A percentile compares a stretch with the other conserved stretches of the same genome.
Conservation (phyloP, 75 land plant genomes). For the Larix kaempferi region DNA sequence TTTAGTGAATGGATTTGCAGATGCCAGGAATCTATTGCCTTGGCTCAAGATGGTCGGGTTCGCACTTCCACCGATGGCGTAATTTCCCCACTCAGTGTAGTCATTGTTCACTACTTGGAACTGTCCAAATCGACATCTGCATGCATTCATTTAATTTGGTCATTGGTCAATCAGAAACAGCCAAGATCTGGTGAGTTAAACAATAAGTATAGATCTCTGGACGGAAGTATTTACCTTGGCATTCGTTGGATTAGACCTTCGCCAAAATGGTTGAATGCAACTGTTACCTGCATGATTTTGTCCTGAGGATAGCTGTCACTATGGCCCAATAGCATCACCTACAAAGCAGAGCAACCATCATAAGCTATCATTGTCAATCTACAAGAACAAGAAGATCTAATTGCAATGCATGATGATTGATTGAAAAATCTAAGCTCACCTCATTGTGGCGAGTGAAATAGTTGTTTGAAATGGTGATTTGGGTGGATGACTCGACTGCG, state of each 20-base stretch:
- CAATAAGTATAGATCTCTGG: too few relatives aligned
- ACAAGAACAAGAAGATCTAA: too few relatives aligned
- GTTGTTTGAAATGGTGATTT: constrained; percentile 67
- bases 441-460: constrained; percentile 59
- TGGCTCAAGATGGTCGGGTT: constrained; percentile 42
- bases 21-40: constrained; percentile 38
- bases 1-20: constrained; percentile 9
- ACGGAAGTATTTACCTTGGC: constrained; percentile 50
- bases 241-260: constrained; percentile 52
- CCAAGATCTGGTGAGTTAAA: not conserved
- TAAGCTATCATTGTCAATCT: too few relatives aligned
- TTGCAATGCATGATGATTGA: too few relatives aligned
- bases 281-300: constrained; percentile 58
- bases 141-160: not conserved
- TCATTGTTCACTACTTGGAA: constrained; percentile 45
- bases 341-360: too few relatives aligned
- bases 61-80: constrained; percentile 53
- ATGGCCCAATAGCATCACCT: constrained; percentile 73
- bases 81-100: constrained; percentile 50
- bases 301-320: constrained; percentile 42
- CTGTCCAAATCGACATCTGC: constrained; percentile 24
- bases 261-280: constrained; percentile 62
- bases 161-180: too few relatives aligned
- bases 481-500: constrained; percentile 57
- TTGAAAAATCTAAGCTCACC: too few relatives aligned